Conservation (phyloP, 257 asterid species). For the Solanum paucissectum region DNA sequence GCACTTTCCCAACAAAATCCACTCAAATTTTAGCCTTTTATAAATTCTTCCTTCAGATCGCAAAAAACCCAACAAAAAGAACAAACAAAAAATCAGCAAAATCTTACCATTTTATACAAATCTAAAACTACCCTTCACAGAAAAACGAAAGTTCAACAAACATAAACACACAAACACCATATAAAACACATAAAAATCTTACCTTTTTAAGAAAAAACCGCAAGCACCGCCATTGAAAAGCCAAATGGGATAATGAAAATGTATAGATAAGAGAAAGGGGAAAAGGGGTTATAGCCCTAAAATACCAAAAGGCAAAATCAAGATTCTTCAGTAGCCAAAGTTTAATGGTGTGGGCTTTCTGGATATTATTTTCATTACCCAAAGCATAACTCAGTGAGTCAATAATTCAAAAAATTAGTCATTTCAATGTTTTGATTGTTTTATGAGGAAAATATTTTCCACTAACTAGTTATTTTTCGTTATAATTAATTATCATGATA, state of each 20-base stretch:
- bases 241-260: background rate
- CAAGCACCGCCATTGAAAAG: constrained; percentile 9
- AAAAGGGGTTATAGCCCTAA: constrained; percentile 7
- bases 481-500: background rate
- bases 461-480: background rate
- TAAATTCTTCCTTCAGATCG: background rate
- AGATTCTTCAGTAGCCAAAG: background rate
- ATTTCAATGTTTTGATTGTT: background rate
- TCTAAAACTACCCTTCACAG: background rate
- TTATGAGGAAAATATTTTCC: background rate
- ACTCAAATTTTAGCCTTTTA: background rate
- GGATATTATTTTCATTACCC: background rate
- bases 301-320: background rate
- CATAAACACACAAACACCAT: background rate
- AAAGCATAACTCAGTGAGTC: background rate
- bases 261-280: background rate
- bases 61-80: background rate
- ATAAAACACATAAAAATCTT: background rate
- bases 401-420: background rate
- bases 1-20: background rate
- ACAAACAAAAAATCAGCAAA: background rate
- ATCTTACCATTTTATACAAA: background rate
- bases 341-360: constrained; percentile 5
- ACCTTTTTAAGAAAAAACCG: background rate
- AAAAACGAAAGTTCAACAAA: background rate